These are phyloP conservation scores for Boletus reticulatus DNA, from an alignment of 768 basidiomycete species.

Conservation along the genomic window DNA sequence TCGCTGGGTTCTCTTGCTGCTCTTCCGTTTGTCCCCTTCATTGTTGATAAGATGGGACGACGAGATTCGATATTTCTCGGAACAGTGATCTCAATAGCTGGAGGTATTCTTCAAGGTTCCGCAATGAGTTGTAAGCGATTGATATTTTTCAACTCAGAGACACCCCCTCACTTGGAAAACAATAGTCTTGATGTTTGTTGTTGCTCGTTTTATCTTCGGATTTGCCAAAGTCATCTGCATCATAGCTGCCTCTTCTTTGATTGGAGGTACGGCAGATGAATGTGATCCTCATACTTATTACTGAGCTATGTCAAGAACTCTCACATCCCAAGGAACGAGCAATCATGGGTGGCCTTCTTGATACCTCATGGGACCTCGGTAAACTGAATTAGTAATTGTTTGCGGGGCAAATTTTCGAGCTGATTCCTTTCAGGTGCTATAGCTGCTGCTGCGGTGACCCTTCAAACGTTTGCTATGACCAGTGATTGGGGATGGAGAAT, in stretches of 20 bases:
- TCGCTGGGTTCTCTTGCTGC: constrained; percentile 54
- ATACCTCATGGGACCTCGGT: constrained; percentile 11
- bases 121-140: constrained; percentile 8
- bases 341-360: constrained; percentile 12
- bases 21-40: constrained; percentile 37
- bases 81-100: constrained; percentile 1
- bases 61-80: constrained; percentile 11
- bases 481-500: constrained; percentile 70
- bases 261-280: constrained; percentile 14
- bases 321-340: constrained; percentile 24
- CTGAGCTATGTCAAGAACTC: constrained; percentile 8
- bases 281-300: not conserved
- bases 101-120: constrained; percentile 8
- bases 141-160: too few species aligned
- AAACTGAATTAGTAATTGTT: not conserved
- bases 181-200: not conserved
- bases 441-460: constrained; percentile 51
- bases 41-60: constrained; percentile 8
- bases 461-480: constrained; percentile 60
- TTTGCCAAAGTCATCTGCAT: not conserved
- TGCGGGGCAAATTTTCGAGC: not conserved
- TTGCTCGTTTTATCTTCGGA: constrained; percentile 2
- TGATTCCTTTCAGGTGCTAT: constrained; percentile 12
- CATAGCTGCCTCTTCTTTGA: constrained; percentile 15
- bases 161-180: not conserved